These are phyloP conservation scores for Marasmius sp. DNA, from an alignment of 1,284 basidiomycete genomes.

Conservation along the genomic window DNA sequence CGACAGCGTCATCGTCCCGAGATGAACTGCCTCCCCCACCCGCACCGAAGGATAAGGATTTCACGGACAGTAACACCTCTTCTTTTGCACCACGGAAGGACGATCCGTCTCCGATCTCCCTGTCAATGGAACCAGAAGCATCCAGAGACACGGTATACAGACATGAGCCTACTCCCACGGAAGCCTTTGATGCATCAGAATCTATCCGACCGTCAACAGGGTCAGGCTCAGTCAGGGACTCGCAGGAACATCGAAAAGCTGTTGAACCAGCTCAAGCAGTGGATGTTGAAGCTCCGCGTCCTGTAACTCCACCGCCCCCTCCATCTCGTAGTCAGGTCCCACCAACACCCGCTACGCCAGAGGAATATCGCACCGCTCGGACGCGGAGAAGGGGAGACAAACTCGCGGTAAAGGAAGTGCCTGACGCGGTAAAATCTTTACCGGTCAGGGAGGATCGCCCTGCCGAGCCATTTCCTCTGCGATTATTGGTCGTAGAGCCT, in stretches of 20 bases:
- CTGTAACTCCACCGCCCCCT: background rate
- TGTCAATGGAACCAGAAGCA: no score
- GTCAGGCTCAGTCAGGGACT: background rate
- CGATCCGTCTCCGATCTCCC: no score
- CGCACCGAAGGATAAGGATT: no score
- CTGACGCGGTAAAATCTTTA: background rate
- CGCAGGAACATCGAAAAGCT: slow-evolving; percentile 12
- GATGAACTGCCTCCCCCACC: background rate
- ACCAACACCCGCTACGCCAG: slow-evolving; percentile 15
- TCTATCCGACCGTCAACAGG: background rate
- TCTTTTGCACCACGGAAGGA: background rate
- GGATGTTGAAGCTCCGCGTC: background rate
- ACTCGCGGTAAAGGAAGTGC: slow-evolving; percentile 35
- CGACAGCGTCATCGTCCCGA: slow-evolving; percentile 12
- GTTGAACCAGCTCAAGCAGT: background rate
- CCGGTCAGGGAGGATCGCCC: slow-evolving; percentile 28
- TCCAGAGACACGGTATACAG: background rate
- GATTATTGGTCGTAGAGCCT: slow-evolving; percentile 48
- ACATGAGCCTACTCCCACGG: background rate
- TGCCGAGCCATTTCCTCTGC: slow-evolving; percentile 40
- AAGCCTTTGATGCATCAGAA: background rate
- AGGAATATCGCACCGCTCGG: slow-evolving; percentile 32
- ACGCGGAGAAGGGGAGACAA: slow-evolving; percentile 38
- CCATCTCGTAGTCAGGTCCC: slow-evolving; percentile 3
- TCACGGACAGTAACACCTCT: background rate